Base-by-base conservation (phyloP, 139 green algal genomes). In the Micromonas commoda region DNA sequence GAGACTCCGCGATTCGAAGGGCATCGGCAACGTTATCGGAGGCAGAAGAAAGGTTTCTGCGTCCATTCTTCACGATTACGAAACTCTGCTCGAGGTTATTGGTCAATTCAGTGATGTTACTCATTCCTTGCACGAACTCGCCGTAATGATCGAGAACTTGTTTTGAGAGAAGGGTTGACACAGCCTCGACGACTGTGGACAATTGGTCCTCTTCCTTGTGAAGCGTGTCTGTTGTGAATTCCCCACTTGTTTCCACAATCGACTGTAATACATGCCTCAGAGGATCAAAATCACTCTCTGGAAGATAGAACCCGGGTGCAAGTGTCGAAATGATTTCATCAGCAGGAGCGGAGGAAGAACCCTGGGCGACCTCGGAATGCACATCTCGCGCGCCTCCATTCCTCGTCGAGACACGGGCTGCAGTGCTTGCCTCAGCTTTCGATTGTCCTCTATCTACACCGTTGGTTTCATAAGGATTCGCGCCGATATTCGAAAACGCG, bases 151-250 rank as follows among this genome's bases (percentile, higher is more conserved):
- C 64, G 26, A 71, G n/a, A 39, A 71, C 33, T 13, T 71, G 28
- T 13, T 39, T 71, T 26, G 32, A 51, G 5, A 71, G 64, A 21
- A 21, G 13, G 13, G 64, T 52, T 4, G 64, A 71, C 33, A 71
- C 64, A 2, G 13, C 13, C 13, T 71, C 64, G 28, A 33, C 64
- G 16, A 71, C 26, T 19, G 38, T 33, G 2, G 64, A 71, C 28
- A 71, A 38, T 13, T 33, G n/a, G 28, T 71, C 64, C 16, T 71
- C 64, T 33, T 71, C 64, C 26, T 45, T 71, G 45, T 33, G 32
- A 32, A 71, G 29, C 26, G 26, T 29, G 13, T 71, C 64, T 13
- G 33, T 33, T 4, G 64, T 71, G 29, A 71, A 38, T n/a, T 71
- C 64, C 23, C 13, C 29, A 4, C 26, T 33, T 45, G 26, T 32